A percentile compares a stretch with the other conserved stretches of the same genome.
Evolutionary conservation across 2,329 filamentous ascomycete species (phyloP).

Genomic region (Diaporthe destruens): DNA sequence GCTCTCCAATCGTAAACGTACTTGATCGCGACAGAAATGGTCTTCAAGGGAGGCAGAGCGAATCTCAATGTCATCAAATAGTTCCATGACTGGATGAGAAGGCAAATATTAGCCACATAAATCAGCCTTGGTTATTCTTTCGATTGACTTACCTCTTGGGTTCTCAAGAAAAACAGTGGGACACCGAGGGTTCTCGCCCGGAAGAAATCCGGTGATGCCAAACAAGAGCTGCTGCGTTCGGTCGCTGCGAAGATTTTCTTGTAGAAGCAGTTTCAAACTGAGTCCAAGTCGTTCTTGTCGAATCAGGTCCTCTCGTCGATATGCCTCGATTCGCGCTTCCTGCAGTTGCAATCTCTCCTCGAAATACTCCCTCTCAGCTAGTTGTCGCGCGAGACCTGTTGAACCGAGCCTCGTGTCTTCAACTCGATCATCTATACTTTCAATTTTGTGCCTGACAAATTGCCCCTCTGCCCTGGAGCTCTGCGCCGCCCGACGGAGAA

Average conservation of each 20-base stretch:
- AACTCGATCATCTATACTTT: neutral
- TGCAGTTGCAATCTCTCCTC: neutral
- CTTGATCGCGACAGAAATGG: conserved; percentile 23
- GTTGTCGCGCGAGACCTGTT: neutral
- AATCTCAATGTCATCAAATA: conserved; percentile 1
- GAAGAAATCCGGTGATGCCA: neutral
- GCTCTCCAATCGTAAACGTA: neutral
- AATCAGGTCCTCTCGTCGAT: neutral
- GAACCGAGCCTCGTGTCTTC: neutral
- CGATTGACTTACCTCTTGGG: neutral
- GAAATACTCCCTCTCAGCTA: neutral
- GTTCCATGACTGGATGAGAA: neutral
- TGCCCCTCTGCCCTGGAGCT: neutral
- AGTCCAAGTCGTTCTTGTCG: neutral
- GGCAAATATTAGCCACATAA: neutral
- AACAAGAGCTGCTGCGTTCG: neutral
- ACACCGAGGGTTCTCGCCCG: neutral
- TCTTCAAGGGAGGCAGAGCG: conserved; percentile 24
- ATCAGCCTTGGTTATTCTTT: neutral
- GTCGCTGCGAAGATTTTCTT: neutral
- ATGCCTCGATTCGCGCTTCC: neutral
- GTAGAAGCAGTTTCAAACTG: neutral
- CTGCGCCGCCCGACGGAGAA: neutral
- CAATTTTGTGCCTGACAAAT: neutral
- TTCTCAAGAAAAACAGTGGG: neutral